Evolutionary conservation across 2,329 filamentous ascomycete genomes (phyloP), one percentile per base, ranked within the genome.

Genomic region (Nothophoma quercina): DNA sequence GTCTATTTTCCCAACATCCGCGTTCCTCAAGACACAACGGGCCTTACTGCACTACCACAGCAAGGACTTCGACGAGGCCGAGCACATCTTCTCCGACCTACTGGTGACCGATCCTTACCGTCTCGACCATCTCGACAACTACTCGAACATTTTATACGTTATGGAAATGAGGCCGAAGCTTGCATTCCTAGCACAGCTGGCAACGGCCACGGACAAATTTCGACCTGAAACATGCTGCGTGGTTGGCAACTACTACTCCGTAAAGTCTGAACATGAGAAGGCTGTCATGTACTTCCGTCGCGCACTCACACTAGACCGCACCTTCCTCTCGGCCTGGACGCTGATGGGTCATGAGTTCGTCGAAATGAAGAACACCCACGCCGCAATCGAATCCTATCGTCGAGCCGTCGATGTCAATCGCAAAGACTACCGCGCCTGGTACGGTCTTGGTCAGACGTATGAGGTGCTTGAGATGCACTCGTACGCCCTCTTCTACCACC

Each of bases 341-440:
- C 81, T 99, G 1, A 98, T 99, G 93, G 95, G 95, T 1, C 95
- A 99, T 74, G 95, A 99, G 73, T 99, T 97, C 65, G 92, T 98
- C 46, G 95, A 99, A 75, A 87, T 99, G 76, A 99, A 98, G 70
- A 99, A 99, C 71, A 98, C 93, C 0, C 95, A 99, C 67, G 93
- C 95, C 0, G 95, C 95, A 7, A 98, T 99, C 56, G 95, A 99
- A 73, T 96, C 91, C 1, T 99, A 99, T 70, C 87, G 95, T 1
- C 88, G 95, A 33, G 95, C 95, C 1, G 93, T 99, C 1, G 95
- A 99, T 67, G 91, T 95, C 63, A 98, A 99, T 69, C 86, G 93
- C 26, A 91, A 95, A 64, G 95, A 99, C 73, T 98, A 98, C 73
- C 89, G 95, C 51, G 95, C 95, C 4, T 99, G 95, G 95, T 98